phyloP scores from a whole-genome alignment of 306 rosid genomes.

The Prunus mume region DNA sequence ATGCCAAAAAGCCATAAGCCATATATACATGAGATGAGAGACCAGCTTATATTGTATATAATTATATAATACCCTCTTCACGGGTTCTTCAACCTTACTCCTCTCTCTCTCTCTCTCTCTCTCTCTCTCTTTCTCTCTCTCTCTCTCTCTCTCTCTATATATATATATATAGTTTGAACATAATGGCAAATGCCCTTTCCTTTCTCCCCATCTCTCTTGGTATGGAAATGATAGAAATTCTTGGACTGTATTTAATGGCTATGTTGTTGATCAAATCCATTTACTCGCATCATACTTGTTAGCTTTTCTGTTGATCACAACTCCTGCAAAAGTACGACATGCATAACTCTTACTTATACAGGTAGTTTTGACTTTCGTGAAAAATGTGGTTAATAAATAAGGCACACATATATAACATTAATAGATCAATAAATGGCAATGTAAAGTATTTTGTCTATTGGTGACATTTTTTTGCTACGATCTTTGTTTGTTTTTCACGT shows the following conservation, averaged over 20 bases:
- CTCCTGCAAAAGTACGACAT: neutral
- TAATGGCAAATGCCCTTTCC: neutral
- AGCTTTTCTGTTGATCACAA: neutral
- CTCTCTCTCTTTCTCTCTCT: too few relatives aligned
- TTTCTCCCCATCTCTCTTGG: neutral
- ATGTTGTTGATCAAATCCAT: too few relatives aligned
- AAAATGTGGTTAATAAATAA: neutral
- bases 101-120: too few relatives aligned
- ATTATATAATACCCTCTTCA: neutral
- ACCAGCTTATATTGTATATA: too few relatives aligned
- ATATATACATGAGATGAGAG: too few relatives aligned
- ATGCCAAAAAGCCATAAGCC: neutral
- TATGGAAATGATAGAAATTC: neutral
- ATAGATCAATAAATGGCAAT: neutral
- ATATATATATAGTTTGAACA: too few relatives aligned
- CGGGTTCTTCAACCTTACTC: constrained; percentile 6
- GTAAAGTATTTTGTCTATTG: neutral
- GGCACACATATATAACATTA: too few relatives aligned
- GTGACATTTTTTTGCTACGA: neutral
- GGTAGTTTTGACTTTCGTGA: neutral
- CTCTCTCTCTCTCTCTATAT: too few relatives aligned
- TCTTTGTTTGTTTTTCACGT: neutral
- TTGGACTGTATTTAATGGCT: too few relatives aligned
- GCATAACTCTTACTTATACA: neutral
- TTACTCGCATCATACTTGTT: neutral